A percentile compares a stretch with the other conserved stretches of the same genome.
Conservation (phyloP, 441 rosid genomes). For the Jatropha multifida region DNA sequence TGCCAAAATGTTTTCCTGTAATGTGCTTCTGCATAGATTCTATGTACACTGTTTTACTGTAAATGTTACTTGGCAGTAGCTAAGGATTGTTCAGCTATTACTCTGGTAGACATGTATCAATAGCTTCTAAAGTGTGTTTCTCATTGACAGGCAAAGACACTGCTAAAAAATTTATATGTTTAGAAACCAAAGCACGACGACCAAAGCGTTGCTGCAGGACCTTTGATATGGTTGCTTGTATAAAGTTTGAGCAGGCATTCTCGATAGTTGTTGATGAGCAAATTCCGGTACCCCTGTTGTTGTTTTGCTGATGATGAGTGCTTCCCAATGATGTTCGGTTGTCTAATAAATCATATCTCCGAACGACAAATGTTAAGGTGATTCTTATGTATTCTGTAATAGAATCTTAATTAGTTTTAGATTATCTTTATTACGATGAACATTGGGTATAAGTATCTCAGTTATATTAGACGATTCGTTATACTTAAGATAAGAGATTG, state of each 20-base stretch:
- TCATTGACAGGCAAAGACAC: slow-evolving; percentile 41
- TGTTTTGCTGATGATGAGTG: neutral
- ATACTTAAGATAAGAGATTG: neutral
- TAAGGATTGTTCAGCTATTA: neutral
- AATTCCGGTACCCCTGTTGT: no score
- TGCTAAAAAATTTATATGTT: neutral
- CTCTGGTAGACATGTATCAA: neutral
- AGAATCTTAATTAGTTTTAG: neutral
- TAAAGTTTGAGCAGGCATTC: neutral
- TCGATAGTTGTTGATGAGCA: neutral
- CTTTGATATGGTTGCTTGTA: neutral
- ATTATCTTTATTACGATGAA: neutral
- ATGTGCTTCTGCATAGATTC: no score
- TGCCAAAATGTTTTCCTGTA: neutral
- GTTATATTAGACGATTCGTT: neutral
- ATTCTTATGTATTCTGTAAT: slow-evolving; percentile 4
- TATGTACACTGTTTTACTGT: neutral
- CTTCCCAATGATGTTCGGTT: neutral
- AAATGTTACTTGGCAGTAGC: neutral
- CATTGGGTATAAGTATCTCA: neutral
- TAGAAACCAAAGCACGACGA: neutral
- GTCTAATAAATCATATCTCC: neutral
- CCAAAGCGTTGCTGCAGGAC: slow-evolving; percentile 1
- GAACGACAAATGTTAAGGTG: slow-evolving; percentile 4
- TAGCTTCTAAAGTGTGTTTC: slow-evolving; percentile 25